Percentiles rank a stretch among this genome's conserved stretches.
Evolutionary conservation across 73 alveolate species (phyloP).

Genomic region (Blepharisma japonicum): DNA sequence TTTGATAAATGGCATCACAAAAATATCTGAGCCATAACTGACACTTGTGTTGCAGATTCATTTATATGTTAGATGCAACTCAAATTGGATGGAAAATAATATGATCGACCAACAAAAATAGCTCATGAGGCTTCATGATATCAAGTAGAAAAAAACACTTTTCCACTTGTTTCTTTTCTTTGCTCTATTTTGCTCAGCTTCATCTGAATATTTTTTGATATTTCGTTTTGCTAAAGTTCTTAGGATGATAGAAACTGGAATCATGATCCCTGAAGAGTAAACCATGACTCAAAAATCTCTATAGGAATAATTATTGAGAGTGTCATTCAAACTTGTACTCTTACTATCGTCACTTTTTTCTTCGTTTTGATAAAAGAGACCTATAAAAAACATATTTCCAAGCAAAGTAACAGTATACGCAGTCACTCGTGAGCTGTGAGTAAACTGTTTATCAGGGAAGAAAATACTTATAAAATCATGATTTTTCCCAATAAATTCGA

Average conservation of each 20-base stretch:
- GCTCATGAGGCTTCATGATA: not conserved
- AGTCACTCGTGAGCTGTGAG: too few relatives aligned
- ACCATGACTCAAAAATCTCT: conserved; percentile 9
- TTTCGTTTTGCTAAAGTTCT: not conserved
- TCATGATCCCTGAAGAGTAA: conserved; percentile 19
- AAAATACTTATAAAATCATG: too few relatives aligned
- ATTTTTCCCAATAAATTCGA: too few relatives aligned
- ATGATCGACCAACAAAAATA: not conserved
- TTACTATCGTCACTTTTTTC: not conserved
- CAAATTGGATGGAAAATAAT: not conserved
- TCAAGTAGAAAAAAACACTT: not conserved
- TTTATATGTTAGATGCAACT: not conserved
- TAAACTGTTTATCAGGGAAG: too few relatives aligned
- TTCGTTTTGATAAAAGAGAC: not conserved
- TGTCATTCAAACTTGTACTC: not conserved
- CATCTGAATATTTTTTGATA: not conserved
- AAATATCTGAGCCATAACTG: not conserved
- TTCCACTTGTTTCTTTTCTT: not conserved
- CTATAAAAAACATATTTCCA: conserved; percentile 20
- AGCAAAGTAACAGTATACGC: not conserved
- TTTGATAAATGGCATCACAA: not conserved
- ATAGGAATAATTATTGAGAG: not conserved
- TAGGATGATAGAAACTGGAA: not conserved
- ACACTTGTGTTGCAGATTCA: not conserved
- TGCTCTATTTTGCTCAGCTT: not conserved